Evolutionary conservation across 257 asterid genomes (phyloP).

Genomic region (Vinca minor): DNA sequence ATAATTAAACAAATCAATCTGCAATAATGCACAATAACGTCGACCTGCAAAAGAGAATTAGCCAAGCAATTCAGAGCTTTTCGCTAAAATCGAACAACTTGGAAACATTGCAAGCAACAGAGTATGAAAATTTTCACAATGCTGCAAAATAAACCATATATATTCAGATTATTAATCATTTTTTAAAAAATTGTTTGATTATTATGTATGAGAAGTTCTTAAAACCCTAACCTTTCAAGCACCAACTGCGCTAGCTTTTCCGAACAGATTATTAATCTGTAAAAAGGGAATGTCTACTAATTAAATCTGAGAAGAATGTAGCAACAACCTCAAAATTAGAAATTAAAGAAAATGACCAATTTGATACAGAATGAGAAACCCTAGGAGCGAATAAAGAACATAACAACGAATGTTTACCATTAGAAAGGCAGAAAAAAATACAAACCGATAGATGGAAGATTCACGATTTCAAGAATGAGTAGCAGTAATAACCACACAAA

Average conservation of each 20-base stretch:
- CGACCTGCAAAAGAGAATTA: background rate
- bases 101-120: background rate
- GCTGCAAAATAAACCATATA: background rate
- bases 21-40: background rate
- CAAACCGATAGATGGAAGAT: background rate
- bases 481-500: too few relatives aligned
- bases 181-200: too few relatives aligned
- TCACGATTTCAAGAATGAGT: too few relatives aligned
- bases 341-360: background rate
- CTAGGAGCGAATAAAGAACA: background rate
- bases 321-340: background rate
- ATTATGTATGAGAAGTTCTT: too few relatives aligned
- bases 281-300: background rate
- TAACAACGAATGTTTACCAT: background rate
- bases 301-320: background rate
- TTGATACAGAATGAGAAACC: background rate
- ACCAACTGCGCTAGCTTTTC: too few relatives aligned
- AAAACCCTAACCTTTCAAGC: too few relatives aligned
- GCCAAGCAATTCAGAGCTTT: background rate
- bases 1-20: background rate
- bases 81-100: background rate
- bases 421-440: background rate
- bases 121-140: too few relatives aligned
- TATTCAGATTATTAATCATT: background rate
- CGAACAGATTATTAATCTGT: background rate